Evolutionary conservation across 2,329 filamentous ascomycete species (phyloP), one percentile per base, ranked within the genome.

Genomic region (Calonectria pteridis): DNA sequence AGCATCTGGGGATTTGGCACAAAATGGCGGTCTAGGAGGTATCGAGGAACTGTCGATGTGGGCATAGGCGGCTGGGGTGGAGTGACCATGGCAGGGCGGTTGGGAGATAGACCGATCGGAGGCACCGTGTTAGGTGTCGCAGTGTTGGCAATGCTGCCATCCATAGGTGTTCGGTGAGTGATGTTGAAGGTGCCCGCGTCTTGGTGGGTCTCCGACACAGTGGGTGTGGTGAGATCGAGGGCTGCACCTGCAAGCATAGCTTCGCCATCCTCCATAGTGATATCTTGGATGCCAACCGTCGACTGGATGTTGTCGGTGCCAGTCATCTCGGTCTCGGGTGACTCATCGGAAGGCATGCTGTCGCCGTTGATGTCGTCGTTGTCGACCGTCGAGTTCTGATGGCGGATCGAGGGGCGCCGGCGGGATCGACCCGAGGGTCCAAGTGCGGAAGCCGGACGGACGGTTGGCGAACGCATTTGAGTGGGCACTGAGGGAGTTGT

Each of bases 181-280:
- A 98, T 97, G 85, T 98, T 97, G 85, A 98, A 98, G 0, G 95
- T 95, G 71, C 96, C 95, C 16, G 94, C 91, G 78, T 97, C 95
- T 79, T 95, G 94, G 59, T 85, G 84, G n/a, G 93, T 91, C 80
- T 97, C 95, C 0, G 95, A 96, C 3, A 94, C 94, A 40, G 94
- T 94, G 2, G 94, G 94, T 10, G 95, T 93, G 3, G 93, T 91
- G 74, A 98, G 85, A 35, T 94, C 93, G 40, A 98, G 91, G 4
- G 93, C 90, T 3, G 94, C 91, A 67, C 92, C 93, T 49, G 95
- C 93, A 43, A 98, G 89, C 83, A 98, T 93, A 78, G 93, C 91
- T 74, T 96, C 94, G 37, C 93, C 91, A 76, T 97, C 94, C 70
- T 95, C 94, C 86, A 97, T 93, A 20, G 88, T 88, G 66, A 93